Percentiles rank a stretch among this genome's conserved stretches.
Evolutionary conservation across 129 eudicot species (phyloP).

Genomic region (Pittosporum tobira): DNA sequence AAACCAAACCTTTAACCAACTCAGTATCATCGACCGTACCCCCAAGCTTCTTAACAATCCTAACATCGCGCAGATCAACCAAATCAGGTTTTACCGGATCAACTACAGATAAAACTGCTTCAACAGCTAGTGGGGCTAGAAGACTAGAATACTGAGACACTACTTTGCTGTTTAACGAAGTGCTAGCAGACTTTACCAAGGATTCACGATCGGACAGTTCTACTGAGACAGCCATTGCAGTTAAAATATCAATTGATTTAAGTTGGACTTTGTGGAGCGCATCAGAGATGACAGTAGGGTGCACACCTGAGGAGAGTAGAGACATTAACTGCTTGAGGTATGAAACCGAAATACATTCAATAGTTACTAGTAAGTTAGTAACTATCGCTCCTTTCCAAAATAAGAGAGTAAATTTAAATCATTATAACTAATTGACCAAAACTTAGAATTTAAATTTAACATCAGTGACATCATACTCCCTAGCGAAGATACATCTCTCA

Average conservation of each 20-base stretch:
- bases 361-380: no score
- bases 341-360: no score
- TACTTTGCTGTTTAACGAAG: conserved; percentile 74
- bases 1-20: conserved; percentile 69
- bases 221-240: conserved; percentile 83
- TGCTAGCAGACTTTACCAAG: conserved; percentile 68
- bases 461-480: no score
- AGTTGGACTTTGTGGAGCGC: conserved; percentile 49
- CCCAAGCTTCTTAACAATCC: conserved; percentile 73
- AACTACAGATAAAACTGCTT: conserved; percentile 68
- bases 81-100: conserved; percentile 69
- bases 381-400: no score
- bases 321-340: no score
- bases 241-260: conserved; percentile 53
- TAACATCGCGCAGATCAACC: conserved; percentile 77
- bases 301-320: conserved; percentile 58
- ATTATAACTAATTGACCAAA: no score
- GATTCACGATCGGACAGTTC: conserved; percentile 75
- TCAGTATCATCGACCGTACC: conserved; percentile 95
- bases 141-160: conserved; percentile 88
- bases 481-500: no score
- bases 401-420: no score
- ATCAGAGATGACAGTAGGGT: conserved; percentile 77
- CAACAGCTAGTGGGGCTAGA: conserved; percentile 84
- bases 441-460: no score